Base-by-base conservation (phyloP, 2,329 filamentous ascomycete species). In the Colletotrichum sp. region DNA sequence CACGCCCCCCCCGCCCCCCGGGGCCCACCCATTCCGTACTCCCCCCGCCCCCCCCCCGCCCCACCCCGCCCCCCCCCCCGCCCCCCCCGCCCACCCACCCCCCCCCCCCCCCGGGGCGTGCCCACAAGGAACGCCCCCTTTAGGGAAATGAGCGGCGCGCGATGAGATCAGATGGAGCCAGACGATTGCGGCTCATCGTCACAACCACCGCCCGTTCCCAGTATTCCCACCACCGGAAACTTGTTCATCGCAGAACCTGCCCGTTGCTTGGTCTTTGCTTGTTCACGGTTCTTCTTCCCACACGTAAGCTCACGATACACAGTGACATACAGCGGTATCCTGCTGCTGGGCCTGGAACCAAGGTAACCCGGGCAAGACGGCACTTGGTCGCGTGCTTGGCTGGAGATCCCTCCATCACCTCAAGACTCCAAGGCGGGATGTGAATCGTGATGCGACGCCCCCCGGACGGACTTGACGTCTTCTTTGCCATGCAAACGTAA, bases 81-180 rank as follows among this genome's bases (percentile, higher is more conserved):
- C n/a, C n/a, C n/a, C n/a, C n/a, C n/a, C n/a, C n/a, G n/a, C n/a
- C n/a, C n/a, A n/a, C n/a, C n/a, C n/a, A n/a, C n/a, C n/a, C n/a
- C n/a, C n/a, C n/a, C n/a, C n/a, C n/a, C n/a, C n/a, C n/a, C n/a
- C n/a, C n/a, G 12, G 26, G 26, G 8, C 28, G 18, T 12, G 56
- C 13, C 56, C 58, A 34, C 43, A 21, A 48, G 13, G 18, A 24
- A 8, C 30, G 28, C n/a, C 32, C 30, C 43, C 26, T 18, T 24
- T 68, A 34, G 43, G 70, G 43, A 64, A 60, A 69, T 75, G 73
- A 73, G 70, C 34, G 56, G 43, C 70, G 34, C 24, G 8, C 60
- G 67, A 68, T 75, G 70, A 73, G 70, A 75, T 75, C 73, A 73
- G 58, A 52, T 48, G 55, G 32, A 56, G 60, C n/a, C 28, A 18